Evolutionary conservation across 768 basidiomycete species (phyloP).

Genomic region (Leucocoprinus leucothites): DNA sequence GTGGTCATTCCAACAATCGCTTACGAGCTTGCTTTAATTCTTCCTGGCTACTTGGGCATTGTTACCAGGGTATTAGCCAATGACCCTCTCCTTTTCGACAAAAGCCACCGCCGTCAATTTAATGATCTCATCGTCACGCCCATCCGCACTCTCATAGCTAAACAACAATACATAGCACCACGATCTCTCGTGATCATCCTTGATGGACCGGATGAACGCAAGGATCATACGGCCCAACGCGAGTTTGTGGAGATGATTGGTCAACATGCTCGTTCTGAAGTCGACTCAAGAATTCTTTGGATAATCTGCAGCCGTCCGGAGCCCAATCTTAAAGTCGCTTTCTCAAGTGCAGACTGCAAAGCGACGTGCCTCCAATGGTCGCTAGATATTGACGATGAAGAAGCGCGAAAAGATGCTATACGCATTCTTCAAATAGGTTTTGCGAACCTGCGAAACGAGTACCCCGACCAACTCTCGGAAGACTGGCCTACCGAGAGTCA

Average conservation of each 20-base stretch:
- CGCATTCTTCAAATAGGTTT: not conserved
- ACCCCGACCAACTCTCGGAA: not conserved
- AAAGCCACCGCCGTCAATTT: not conserved
- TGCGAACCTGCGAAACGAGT: not conserved
- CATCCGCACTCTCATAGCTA: not conserved
- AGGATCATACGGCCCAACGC: not conserved
- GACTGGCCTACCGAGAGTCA: not conserved
- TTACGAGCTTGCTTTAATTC: not conserved
- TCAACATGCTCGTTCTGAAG: not conserved
- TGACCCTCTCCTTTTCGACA: not conserved
- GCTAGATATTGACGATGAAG: not conserved
- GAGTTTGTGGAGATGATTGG: not conserved
- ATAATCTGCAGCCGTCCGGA: constrained; percentile 1
- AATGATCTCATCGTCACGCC: not conserved
- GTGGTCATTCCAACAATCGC: not conserved
- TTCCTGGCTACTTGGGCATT: not conserved
- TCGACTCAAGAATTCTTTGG: not conserved
- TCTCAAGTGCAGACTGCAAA: not conserved
- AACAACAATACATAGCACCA: not conserved
- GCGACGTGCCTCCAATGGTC: not conserved
- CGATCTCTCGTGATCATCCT: not conserved
- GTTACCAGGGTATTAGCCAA: not conserved
- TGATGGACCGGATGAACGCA: not conserved
- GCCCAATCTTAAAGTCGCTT: not conserved
- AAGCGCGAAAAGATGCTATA: not conserved